phyloP scores from a whole-genome alignment of 1,284 basidiomycete genomes.

The Microbotryum lychnidis-dioicae region DNA sequence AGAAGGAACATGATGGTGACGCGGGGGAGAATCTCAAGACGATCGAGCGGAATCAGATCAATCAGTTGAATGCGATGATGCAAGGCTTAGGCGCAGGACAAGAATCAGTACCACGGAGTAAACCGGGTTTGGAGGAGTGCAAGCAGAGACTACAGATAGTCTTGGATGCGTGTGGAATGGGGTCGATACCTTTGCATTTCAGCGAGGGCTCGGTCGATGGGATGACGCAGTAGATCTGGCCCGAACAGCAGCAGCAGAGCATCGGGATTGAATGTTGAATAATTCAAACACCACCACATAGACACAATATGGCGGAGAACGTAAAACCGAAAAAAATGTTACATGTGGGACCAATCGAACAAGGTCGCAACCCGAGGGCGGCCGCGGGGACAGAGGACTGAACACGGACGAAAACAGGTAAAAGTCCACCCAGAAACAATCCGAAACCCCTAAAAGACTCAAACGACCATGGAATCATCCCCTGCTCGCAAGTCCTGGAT shows the following conservation, averaged over 20 bases:
- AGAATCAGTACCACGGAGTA: not conserved
- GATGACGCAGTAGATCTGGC: not conserved
- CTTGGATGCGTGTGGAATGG: conserved; percentile 21
- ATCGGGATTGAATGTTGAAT: no score
- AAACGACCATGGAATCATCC: not conserved
- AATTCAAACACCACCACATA: not conserved
- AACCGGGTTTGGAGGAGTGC: conserved; percentile 23
- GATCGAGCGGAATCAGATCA: conserved; percentile 30
- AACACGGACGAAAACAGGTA: not conserved
- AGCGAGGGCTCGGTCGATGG: not conserved
- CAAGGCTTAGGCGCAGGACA: conserved; percentile 14
- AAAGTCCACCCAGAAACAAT: not conserved
- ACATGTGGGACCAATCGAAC: not conserved
- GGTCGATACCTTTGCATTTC: conserved; percentile 8
- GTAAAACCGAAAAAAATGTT: not conserved
- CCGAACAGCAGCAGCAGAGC: no score
- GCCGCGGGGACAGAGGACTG: not conserved
- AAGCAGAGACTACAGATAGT: conserved; percentile 11
- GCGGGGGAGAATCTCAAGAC: conserved; percentile 36
- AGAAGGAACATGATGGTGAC: conserved; percentile 43
- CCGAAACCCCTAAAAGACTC: not conserved
- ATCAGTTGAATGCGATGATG: conserved; percentile 33
- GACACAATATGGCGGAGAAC: not conserved
- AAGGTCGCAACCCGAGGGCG: not conserved
- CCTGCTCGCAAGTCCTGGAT: conserved; percentile 45